phyloP scores from a whole-genome alignment of 2,329 filamentous ascomycete species.

The Akanthomyces lecanii region DNA sequence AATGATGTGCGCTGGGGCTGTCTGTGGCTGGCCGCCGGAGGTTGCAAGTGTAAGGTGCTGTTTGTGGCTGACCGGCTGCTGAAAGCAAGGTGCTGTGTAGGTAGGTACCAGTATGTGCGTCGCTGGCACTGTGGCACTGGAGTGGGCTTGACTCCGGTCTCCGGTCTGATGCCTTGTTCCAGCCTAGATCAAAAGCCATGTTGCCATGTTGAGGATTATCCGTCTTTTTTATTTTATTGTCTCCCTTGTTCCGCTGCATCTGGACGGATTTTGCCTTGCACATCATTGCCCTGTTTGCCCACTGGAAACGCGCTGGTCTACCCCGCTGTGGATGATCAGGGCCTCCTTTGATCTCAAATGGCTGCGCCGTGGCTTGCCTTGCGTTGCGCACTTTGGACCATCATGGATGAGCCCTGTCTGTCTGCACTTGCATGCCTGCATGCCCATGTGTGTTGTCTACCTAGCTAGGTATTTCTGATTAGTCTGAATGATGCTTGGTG shows the following conservation, averaged over 20 bases:
- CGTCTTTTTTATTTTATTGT: background rate
- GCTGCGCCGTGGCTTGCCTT: background rate
- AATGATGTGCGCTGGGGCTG: no score
- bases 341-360: background rate
- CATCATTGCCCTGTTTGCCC: constrained; percentile 10
- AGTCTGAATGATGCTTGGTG: background rate
- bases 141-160: no score
- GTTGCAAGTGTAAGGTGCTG: no score
- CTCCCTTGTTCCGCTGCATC: background rate
- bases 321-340: constrained; percentile 13
- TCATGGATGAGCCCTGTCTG: no score
- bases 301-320: constrained; percentile 7
- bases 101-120: no score
- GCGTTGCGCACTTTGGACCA: background rate
- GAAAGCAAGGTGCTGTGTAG: no score
- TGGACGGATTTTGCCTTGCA: constrained; percentile 9
- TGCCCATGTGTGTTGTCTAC: no score
- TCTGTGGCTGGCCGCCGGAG: no score
- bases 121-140: no score
- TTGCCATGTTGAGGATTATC: background rate
- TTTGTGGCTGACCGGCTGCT: no score
- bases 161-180: no score
- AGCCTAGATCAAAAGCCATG: no score
- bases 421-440: background rate
- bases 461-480: background rate